phyloP scores from a whole-genome alignment of 208 protist genomes.

The Trichomonas tenax region DNA sequence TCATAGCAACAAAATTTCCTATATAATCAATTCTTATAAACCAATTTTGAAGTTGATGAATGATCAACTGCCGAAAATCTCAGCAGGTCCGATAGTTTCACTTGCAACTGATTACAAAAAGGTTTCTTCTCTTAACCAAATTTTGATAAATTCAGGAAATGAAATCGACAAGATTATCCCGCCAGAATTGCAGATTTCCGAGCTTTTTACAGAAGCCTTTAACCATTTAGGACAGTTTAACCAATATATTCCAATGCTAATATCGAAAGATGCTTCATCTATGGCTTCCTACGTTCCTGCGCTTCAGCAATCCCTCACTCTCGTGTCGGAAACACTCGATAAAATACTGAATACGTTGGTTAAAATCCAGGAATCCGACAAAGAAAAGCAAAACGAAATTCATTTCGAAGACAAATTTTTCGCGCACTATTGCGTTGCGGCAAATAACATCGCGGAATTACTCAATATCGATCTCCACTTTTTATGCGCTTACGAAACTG shows the following conservation, averaged over 20 bases:
- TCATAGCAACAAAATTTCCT: not conserved
- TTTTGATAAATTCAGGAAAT: not conserved
- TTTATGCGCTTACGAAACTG: not conserved
- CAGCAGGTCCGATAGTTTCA: not conserved
- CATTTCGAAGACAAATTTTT: not conserved
- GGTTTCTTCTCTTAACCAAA: not conserved
- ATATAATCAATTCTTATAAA: not conserved
- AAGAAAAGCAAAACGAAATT: not conserved
- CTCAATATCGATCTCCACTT: not conserved
- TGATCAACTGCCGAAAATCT: not conserved
- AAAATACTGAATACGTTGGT: not conserved
- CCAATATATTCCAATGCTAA: not conserved
- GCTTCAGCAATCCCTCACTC: not conserved
- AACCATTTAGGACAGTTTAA: not conserved
- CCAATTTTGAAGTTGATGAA: not conserved
- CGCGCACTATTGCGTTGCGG: not conserved
- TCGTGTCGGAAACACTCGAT: not conserved
- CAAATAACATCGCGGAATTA: not conserved
- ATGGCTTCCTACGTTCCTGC: not conserved
- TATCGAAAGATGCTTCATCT: not conserved
- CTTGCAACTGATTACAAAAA: not conserved
- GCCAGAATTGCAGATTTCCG: not conserved
- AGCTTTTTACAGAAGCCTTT: not conserved
- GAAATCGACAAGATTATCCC: not conserved
- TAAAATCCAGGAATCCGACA: not conserved